These are phyloP conservation scores for Pythium guiyangense DNA, from an alignment of 352 stramenopile species.

Conservation along the genomic window DNA sequence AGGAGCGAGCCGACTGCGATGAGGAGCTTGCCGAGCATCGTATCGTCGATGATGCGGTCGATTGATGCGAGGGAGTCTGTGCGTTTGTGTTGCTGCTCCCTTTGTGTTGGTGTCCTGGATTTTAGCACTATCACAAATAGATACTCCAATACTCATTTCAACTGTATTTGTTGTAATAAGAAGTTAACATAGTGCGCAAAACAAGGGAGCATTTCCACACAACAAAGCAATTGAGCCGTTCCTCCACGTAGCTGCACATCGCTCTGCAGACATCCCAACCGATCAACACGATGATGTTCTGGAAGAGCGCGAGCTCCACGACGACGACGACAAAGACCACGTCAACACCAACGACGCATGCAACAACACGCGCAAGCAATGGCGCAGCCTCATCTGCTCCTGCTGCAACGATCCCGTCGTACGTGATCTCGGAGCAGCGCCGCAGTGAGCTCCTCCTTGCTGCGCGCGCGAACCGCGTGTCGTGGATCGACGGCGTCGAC, in stretches of 20 bases:
- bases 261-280: not conserved
- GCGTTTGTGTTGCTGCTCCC: slow-evolving; percentile 16
- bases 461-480: slow-evolving; percentile 59
- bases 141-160: not conserved
- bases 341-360: slow-evolving; percentile 1
- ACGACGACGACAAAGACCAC: slow-evolving; percentile 7
- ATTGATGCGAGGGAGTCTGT: too few relatives aligned
- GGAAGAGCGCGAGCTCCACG: slow-evolving; percentile 15
- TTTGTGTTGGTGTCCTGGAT: not conserved
- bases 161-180: not conserved
- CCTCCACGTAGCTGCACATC: too few relatives aligned
- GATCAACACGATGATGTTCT: slow-evolving; percentile 34
- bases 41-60: not conserved
- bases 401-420: slow-evolving; percentile 13
- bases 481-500: slow-evolving; percentile 64
- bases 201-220: not conserved
- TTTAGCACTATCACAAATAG: not conserved
- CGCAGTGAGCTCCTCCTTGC: slow-evolving; percentile 67
- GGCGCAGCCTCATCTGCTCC: not conserved
- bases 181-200: not conserved
- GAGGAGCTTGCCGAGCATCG: slow-evolving; percentile 58
- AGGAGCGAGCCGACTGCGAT: slow-evolving; percentile 60
- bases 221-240: not conserved
- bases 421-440: slow-evolving; percentile 63
- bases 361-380: not conserved